phyloP scores from a whole-genome alignment of 345 rosid species.

The Corymbia maculata region DNA sequence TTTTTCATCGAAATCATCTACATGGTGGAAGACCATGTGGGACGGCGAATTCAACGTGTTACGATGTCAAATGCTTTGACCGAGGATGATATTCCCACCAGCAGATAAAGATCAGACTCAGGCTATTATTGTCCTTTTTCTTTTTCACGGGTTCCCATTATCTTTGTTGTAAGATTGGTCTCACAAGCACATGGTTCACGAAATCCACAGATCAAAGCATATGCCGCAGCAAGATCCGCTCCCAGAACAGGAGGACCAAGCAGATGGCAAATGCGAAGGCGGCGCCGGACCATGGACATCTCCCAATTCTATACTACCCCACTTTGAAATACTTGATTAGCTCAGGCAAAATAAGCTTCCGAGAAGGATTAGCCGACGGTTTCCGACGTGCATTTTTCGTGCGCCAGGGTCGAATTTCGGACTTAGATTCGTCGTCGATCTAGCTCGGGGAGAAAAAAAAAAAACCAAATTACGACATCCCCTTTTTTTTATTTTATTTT shows the following conservation, averaged over 20 bases:
- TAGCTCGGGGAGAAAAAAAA: not conserved
- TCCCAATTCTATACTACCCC: not conserved
- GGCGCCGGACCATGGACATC: not conserved
- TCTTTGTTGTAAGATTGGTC: not conserved
- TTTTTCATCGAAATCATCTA: no score
- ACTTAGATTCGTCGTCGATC: not conserved
- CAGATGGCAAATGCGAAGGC: not conserved
- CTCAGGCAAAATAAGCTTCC: not conserved
- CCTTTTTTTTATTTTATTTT: not conserved
- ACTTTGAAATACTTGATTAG: not conserved
- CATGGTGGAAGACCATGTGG: no score
- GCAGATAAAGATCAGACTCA: not conserved
- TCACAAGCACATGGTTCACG: not conserved
- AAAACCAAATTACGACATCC: rapidly evolving
- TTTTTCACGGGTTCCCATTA: not conserved
- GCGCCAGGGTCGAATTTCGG: not conserved
- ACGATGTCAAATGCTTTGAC: not conserved
- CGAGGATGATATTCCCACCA: not conserved
- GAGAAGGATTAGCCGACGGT: not conserved
- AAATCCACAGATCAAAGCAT: not conserved
- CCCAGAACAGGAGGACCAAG: not conserved
- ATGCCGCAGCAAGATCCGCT: not conserved
- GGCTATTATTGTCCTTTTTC: not conserved
- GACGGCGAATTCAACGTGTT: not conserved
- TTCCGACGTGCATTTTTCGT: not conserved